Evolutionary conservation across 75 land plant genomes (phyloP).

Genomic region (Pinus taeda): DNA sequence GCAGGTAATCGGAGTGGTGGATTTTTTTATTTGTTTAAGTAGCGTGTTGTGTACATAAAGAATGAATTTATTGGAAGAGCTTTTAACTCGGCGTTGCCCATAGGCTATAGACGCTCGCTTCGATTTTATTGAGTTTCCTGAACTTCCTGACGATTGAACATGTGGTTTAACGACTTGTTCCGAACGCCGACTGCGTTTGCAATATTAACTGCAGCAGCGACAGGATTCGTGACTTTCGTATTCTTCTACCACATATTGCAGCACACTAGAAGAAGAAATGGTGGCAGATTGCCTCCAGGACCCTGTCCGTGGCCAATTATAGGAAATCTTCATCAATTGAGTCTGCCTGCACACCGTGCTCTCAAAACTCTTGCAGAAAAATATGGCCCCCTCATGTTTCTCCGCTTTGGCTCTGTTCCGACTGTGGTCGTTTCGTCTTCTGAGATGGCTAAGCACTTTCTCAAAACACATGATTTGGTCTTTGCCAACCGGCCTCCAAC

Average conservation of each 20-base stretch:
- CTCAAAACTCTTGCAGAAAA: neutral
- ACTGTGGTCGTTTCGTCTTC: slow-evolving; percentile 6
- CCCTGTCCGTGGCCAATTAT: neutral
- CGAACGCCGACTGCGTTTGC: too few species aligned
- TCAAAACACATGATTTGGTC: neutral
- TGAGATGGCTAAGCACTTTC: slow-evolving; percentile 4
- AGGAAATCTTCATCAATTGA: slow-evolving; percentile 3
- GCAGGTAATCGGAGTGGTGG: too few species aligned
- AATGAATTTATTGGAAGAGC: too few species aligned
- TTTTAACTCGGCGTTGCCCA: too few species aligned
- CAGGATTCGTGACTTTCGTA: neutral
- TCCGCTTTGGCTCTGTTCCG: neutral
- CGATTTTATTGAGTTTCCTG: too few species aligned
- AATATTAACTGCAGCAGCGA: neutral
- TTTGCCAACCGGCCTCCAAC: neutral
- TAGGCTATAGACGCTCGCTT: too few species aligned
- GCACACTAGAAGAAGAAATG: neutral
- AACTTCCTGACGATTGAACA: too few species aligned
- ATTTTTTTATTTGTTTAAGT: too few species aligned
- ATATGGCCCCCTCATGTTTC: slow-evolving; percentile 12
- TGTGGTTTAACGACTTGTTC: too few species aligned
- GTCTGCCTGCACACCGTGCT: slow-evolving; percentile 1
- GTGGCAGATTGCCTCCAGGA: neutral
- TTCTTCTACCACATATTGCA: neutral
- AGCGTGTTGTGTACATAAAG: too few species aligned